phyloP scores from a whole-genome alignment of 116 monocot species.

The Posidonia oceanica region DNA sequence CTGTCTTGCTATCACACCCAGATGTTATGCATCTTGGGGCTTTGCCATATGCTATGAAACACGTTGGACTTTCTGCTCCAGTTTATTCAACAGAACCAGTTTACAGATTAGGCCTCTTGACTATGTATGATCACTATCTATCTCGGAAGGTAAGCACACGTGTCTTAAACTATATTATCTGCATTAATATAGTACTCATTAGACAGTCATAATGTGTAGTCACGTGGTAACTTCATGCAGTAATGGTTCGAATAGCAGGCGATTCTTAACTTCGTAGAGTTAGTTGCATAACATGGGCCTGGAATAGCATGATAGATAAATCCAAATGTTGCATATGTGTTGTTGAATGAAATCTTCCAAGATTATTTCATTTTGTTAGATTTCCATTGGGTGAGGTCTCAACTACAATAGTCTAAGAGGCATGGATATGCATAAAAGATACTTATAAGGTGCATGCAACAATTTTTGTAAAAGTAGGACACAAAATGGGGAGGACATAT shows the following conservation, averaged over 20 bases:
- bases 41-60: conserved; percentile 84
- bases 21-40: conserved; percentile 90
- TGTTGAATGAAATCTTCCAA: too few relatives aligned
- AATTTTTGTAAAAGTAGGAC: too few relatives aligned
- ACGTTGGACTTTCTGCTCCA: conserved; percentile 78
- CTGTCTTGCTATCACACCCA: conserved; percentile 80
- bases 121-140: conserved; percentile 92
- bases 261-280: neutral
- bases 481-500: too few relatives aligned
- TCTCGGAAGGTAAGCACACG: conserved; percentile 58
- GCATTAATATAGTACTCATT: neutral
- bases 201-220: neutral
- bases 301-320: too few relatives aligned
- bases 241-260: neutral
- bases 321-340: too few relatives aligned
- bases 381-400: too few relatives aligned
- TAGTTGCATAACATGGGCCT: too few relatives aligned
- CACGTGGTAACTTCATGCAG: neutral
- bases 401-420: too few relatives aligned
- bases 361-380: too few relatives aligned
- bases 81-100: conserved; percentile 91
- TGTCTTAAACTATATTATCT: neutral
- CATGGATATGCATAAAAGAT: too few relatives aligned
- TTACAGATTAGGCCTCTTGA: conserved; percentile 75
- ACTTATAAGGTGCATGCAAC: too few relatives aligned